These are phyloP conservation scores for Diaporthe vaccinii DNA, from an alignment of 2,329 filamentous ascomycete genomes.

Conservation along the genomic window DNA sequence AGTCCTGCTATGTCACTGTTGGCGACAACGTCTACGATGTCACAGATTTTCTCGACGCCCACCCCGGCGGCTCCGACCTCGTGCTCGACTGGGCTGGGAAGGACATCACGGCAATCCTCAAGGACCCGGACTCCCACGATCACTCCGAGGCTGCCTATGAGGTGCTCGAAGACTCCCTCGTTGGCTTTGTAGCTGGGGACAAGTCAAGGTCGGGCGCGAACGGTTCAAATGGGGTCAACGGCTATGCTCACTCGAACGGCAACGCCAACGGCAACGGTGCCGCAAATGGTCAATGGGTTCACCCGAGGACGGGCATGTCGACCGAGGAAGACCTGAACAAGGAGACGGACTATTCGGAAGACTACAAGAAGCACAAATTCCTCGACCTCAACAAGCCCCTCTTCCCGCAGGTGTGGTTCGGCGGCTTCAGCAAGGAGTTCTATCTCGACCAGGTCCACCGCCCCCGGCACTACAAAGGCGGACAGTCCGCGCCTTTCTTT, in stretches of 20 bases:
- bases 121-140: conserved; percentile 84
- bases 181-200: conserved; percentile 82
- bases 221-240: conserved; percentile 50
- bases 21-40: conserved; percentile 95
- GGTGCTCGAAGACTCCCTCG: conserved; percentile 86
- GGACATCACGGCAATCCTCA: conserved; percentile 85
- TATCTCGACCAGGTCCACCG: conserved; percentile 97
- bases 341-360: conserved; percentile 81
- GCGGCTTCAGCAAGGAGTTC: conserved; percentile 94
- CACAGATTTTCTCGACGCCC: conserved; percentile 89
- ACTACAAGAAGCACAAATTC: conserved; percentile 95
- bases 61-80: conserved; percentile 90
- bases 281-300: conserved; percentile 53
- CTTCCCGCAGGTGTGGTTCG: conserved; percentile 87
- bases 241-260: conserved; percentile 47
- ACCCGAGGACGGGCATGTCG: conserved; percentile 87
- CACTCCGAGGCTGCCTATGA: conserved; percentile 97
- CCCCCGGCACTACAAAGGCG: conserved; percentile 94
- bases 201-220: conserved; percentile 54
- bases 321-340: conserved; percentile 86
- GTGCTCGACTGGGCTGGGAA: conserved; percentile 92
- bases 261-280: conserved; percentile 49
- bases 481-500: conserved; percentile 91
- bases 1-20: conserved; percentile 94
- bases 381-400: conserved; percentile 89